Percentiles rank a stretch among this genome's conserved stretches.
Evolutionary conservation across 1,284 basidiomycete species (phyloP).

Genomic region (Ustilago tritici): DNA sequence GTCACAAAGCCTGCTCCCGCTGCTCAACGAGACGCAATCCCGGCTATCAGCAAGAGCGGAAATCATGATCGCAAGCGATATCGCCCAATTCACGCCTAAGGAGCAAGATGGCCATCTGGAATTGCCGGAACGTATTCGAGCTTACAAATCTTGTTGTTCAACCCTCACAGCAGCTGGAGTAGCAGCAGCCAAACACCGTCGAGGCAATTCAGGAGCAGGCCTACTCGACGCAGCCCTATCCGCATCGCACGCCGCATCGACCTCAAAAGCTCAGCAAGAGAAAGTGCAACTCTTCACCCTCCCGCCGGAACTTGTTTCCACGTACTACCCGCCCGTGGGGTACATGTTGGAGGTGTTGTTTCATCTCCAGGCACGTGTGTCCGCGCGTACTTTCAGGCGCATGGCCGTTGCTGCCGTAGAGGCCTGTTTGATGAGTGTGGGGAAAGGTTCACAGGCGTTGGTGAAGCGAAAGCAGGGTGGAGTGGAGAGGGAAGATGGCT

Average conservation of each 20-base stretch:
- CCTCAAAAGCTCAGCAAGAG: constrained; percentile 23
- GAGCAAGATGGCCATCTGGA: constrained; percentile 41
- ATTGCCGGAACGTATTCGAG: constrained; percentile 35
- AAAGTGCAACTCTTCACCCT: constrained; percentile 47
- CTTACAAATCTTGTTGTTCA: constrained; percentile 12
- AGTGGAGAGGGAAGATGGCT: constrained; percentile 34
- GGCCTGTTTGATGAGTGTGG: constrained; percentile 24
- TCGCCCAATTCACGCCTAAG: constrained; percentile 31
- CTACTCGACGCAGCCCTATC: constrained; percentile 45
- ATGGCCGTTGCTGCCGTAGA: constrained; percentile 30
- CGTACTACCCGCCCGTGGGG: constrained; percentile 42
- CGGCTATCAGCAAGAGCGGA: constrained; percentile 38
- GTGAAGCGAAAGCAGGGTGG: constrained; percentile 19
- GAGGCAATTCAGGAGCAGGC: constrained; percentile 50
- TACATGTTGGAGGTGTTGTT: constrained; percentile 38
- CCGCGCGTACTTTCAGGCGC: constrained; percentile 25
- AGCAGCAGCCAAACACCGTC: constrained; percentile 14
- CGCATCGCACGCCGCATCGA: constrained; percentile 31
- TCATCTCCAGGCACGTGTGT: constrained; percentile 35
- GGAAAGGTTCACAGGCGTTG: constrained; percentile 20
- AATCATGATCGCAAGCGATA: constrained; percentile 24
- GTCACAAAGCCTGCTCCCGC: constrained; percentile 16
- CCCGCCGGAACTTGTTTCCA: constrained; percentile 10
- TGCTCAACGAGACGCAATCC: constrained; percentile 38
- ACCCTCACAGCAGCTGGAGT: background rate